These are phyloP conservation scores for Aureobasidium subglaciale DNA, from an alignment of 2,329 filamentous ascomycete species.

Conservation along the genomic window DNA sequence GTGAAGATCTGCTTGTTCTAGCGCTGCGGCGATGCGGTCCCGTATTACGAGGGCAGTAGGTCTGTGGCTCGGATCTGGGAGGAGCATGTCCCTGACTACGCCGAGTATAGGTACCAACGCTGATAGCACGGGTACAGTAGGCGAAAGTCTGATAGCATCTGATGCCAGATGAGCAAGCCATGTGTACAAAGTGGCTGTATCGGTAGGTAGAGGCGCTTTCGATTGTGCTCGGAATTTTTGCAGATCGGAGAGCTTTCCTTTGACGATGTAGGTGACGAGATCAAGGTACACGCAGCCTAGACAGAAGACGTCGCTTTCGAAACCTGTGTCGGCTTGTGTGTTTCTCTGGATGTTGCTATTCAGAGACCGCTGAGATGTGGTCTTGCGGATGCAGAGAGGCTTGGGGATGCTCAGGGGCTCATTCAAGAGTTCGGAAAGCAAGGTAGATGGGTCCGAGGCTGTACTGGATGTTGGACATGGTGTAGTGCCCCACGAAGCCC, in stretches of 20 bases:
- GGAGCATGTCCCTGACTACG: slow-evolving; percentile 38
- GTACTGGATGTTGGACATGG: background rate
- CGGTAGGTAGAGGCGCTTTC: slow-evolving; percentile 35
- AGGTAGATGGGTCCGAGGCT: background rate
- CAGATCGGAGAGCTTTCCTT: slow-evolving; percentile 60
- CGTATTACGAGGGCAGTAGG: slow-evolving; percentile 37
- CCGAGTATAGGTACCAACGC: slow-evolving; percentile 21
- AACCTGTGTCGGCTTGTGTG: slow-evolving; percentile 17
- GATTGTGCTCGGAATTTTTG: slow-evolving; percentile 54
- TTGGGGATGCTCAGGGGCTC: background rate
- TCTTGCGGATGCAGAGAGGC: slow-evolving; percentile 4
- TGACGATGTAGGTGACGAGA: slow-evolving; percentile 61
- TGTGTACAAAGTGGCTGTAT: slow-evolving; percentile 14
- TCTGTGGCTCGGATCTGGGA: slow-evolving; percentile 33
- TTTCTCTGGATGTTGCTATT: background rate
- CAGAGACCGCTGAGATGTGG: background rate
- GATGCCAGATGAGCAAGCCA: slow-evolving; percentile 10
- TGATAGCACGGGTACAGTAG: slow-evolving; percentile 32
- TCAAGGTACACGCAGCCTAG: slow-evolving; percentile 67
- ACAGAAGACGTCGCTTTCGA: slow-evolving; percentile 62
- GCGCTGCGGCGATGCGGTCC: slow-evolving; percentile 20
- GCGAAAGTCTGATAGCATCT: background rate
- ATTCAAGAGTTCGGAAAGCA: slow-evolving; percentile 2
- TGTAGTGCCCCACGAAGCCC: slow-evolving; percentile 1
- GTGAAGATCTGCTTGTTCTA: background rate